phyloP scores from a whole-genome alignment of 1,284 basidiomycete genomes.

The Marasmius fiardii region DNA sequence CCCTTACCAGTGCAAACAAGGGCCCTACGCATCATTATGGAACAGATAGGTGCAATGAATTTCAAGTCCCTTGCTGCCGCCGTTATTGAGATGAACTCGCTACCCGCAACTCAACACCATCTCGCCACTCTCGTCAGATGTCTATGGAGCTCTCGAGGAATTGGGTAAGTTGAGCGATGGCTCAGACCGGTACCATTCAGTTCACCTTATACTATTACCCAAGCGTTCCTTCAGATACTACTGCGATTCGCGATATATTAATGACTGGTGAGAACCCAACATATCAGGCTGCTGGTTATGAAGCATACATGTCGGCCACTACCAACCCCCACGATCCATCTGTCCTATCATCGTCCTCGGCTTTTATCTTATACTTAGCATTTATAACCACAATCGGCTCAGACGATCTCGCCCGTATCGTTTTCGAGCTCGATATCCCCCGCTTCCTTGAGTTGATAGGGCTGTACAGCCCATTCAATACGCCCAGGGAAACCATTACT shows the following conservation, averaged over 20 bases:
- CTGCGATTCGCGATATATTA: neutral
- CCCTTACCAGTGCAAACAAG: slow-evolving; percentile 3
- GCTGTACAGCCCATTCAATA: neutral
- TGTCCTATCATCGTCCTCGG: neutral
- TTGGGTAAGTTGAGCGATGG: neutral
- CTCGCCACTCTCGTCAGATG: neutral
- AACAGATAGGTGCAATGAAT: slow-evolving; percentile 3
- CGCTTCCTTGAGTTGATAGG: neutral
- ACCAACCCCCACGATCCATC: neutral
- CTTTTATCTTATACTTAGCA: neutral
- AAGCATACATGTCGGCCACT: neutral
- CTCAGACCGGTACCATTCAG: no score
- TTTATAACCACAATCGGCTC: neutral
- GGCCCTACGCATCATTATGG: slow-evolving; percentile 7
- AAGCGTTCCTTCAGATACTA: no score
- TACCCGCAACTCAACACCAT: neutral
- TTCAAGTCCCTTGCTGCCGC: slow-evolving; percentile 1
- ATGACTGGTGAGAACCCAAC: neutral
- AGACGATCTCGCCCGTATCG: neutral
- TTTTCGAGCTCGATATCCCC: neutral
- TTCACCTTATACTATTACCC: no score
- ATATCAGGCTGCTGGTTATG: neutral
- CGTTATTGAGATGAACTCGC: neutral
- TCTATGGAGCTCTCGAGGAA: neutral
- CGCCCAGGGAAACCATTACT: neutral